A percentile compares a stretch with the other conserved stretches of the same genome.
phyloP scores from a whole-genome alignment of 495 filamentous ascomycete genomes.

The Aspergillus sclerotioniger region DNA sequence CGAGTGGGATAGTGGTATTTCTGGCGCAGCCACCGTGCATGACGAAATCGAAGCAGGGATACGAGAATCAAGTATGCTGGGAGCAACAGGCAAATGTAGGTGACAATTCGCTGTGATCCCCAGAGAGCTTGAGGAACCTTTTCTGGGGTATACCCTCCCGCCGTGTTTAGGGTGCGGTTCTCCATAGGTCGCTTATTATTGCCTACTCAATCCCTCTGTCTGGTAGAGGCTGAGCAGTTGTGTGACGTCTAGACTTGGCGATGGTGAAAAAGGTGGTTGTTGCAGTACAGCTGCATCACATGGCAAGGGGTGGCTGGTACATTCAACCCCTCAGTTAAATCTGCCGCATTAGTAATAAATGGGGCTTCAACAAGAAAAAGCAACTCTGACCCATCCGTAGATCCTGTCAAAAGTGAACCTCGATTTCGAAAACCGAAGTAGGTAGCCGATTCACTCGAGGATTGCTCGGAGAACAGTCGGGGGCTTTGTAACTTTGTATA shows the following conservation, averaged over 20 bases:
- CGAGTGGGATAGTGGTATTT: constrained; percentile 54
- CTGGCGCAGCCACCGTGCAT: constrained; percentile 42
- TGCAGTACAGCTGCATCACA: no score
- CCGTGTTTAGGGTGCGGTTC: not conserved
- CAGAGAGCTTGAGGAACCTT: not conserved
- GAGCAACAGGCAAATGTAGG: constrained; percentile 24
- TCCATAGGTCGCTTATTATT: not conserved
- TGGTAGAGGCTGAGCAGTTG: not conserved
- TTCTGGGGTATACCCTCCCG: not conserved
- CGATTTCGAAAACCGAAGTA: no score
- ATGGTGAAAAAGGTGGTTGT: not conserved
- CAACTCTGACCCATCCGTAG: no score
- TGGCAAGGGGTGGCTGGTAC: no score
- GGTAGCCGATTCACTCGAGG: no score
- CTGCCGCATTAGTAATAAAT: no score
- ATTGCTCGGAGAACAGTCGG: no score
- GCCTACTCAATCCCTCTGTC: not conserved
- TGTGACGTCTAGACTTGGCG: not conserved
- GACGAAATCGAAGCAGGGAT: constrained; percentile 48
- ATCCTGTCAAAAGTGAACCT: no score
- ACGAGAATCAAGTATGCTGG: constrained; percentile 32
- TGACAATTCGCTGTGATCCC: constrained; percentile 21
- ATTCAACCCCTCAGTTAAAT: no score
- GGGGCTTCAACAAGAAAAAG: no score
- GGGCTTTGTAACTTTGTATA: no score